Base-by-base conservation (phyloP, 495 filamentous ascomycete genomes). In the Hypoxylon fragiforme region DNA sequence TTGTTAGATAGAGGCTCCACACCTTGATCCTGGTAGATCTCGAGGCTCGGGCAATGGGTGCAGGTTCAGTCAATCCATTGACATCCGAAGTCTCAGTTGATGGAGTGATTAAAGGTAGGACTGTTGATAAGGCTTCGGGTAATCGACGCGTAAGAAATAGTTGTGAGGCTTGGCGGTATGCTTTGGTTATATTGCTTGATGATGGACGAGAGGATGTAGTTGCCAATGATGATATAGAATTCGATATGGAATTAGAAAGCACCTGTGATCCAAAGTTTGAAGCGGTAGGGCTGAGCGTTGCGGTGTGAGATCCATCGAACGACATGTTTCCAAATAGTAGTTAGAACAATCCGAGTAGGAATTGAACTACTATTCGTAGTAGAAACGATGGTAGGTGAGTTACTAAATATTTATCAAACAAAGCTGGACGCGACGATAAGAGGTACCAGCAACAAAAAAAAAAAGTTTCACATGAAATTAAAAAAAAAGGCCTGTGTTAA, bases 1-100 rank as follows among this genome's bases (percentile, higher is more conserved):
- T 82, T 0, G 91, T 95, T 42, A 97, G 82, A 69, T 97, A 97
- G 60, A 98, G 79, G 70, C 89, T 95, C 95, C 95, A 98, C 46
- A 97, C 84, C 69, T 96, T 97, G 71, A 96, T 89, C 55, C 92
- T 78, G 50, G 87, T 89, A 31, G 83, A 85, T 44, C 84, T 78
- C 39, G 87, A 88, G 47, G 87, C 88, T 54, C 75, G 77, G 44
- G 84, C 83, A 42, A 96, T 85, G 2, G 88, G 88, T 34, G 90
- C 87, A 21, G 76, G 70, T 50, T 79, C 79, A 26, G 60, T 53
- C 7, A 58, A 32, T 50, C 62, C 66, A 35, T 69, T 59, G 7
- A 50, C 63, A 22, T 70, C 67, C 28, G 74, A 69, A 42, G 63
- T 53, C 52, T 68, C 62, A 24, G 64, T 50, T 8, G 64, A 72